Base-by-base conservation (phyloP, 768 basidiomycete genomes). In the Tricholoma terreum region DNA sequence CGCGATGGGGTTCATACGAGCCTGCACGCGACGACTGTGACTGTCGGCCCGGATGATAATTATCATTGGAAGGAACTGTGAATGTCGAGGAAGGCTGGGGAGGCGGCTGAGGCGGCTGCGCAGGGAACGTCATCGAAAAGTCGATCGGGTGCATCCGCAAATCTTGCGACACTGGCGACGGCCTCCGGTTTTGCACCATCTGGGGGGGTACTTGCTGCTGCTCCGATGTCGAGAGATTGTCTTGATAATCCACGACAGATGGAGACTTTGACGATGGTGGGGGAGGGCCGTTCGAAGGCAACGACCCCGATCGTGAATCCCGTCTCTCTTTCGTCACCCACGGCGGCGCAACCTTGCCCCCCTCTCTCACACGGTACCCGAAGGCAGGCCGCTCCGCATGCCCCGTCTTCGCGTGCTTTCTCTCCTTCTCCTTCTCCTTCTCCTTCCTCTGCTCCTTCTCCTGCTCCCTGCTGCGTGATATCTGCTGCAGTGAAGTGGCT, bases 351-450 rank as follows among this genome's bases (percentile, higher is more conserved):
- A n/a, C n/a, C 15, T 31, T 49, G 6, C n/a, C 27, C 5, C n/a
- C 27, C 2, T 76, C 43, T 71, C 73, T 12, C 81, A 75, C 69
- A 14, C 83, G 81, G 43, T 81, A 72, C 35, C 82, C 81, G 9
- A 79, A 67, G 21, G 75, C 57, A 14, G 81, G 80, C 46, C 80
- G 77, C 11, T 62, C 60, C 12, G 38, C 24, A 50, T 65, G 63
- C 1, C 36, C 19, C 61, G 77, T 81, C 71, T 79, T 80, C 52
- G 68, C 58, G 35, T 75, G 70, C 54, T 77, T 80, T 51, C 75
- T 76, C 58, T 76, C 77, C 50, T 65, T 66, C 43, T 66, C 69
- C 51, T 65, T 67, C 24, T 51, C 56, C 22, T 27, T 24, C 2
- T 49, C 46, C 15, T 5, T 30, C 9, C 30, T 24, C 27, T 6